Evolutionary conservation across 75 land plant species (phyloP), one percentile per base, ranked within the genome.

Genomic region (Pinus taeda): DNA sequence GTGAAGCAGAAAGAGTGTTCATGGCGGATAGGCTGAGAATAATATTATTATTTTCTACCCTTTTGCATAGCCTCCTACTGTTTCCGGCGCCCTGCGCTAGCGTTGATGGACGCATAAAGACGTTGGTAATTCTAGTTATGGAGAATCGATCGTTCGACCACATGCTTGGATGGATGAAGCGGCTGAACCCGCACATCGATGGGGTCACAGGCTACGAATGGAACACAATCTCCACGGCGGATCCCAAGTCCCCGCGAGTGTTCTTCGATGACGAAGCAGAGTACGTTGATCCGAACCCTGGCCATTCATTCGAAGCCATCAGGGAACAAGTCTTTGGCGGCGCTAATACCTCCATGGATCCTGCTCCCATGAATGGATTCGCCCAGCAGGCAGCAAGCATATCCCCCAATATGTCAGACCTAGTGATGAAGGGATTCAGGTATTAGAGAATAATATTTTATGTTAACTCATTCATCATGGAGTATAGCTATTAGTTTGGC

Each of bases 121-220:
- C 85, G 3, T 62, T 88, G n/a, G 90, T 88, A 64, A 82, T 88
- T 1, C 79, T 88, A 22, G 86, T 88, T 3, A 88, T 88, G 90
- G 90, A 88, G 80, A 88, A 88, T 76, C 80, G 90, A 6, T 88
- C 90, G 26, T 88, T 88, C 83, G 90, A 88, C 79, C 90, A 88
- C 84, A 88, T 88, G 90, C 77, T 88, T 29, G 89, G 89, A 3
- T 86, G 82, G 81, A 80, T 88, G 81, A 88, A 88, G 69, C 76
- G 79, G 57, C 83, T 78, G 39, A 88, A 88, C 75, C 83, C 86
- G 1, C 73, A 78, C 20, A 87, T 88, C 24, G 72, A 88, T 66
- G 90, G 90, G 15, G 83, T 88, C 22, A 78, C 74, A 5, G 89
- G 90, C 45, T 17, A 63, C 17, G 90, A 88, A 59, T 88, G 63